A percentile compares a stretch with the other conserved stretches of the same genome.
These are phyloP conservation scores for Lepraria neglecta DNA, from an alignment of 495 filamentous ascomycete genomes.

Conservation along the genomic window DNA sequence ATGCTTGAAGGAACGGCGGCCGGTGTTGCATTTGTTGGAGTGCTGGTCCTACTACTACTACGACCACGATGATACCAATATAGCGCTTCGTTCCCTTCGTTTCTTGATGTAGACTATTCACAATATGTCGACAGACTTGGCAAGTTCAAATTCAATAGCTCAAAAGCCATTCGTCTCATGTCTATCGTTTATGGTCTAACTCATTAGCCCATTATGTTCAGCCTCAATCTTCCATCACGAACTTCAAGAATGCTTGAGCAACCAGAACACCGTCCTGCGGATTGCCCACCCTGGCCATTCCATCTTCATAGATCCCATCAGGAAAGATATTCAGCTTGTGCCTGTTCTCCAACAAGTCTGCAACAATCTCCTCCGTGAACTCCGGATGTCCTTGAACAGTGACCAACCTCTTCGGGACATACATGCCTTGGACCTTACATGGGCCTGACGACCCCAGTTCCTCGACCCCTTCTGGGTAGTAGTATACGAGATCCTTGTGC, in stretches of 20 bases:
- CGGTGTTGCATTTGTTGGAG: slow-evolving; percentile 52
- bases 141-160: not conserved
- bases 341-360: slow-evolving; percentile 57
- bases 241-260: slow-evolving; percentile 62
- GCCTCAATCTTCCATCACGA: slow-evolving; percentile 52
- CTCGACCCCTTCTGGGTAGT: slow-evolving; percentile 55
- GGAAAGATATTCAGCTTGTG: slow-evolving; percentile 58
- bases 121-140: no score
- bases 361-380: slow-evolving; percentile 68
- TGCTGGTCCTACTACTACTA: slow-evolving; percentile 15
- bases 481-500: slow-evolving; percentile 75
- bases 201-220: not conserved
- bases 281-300: slow-evolving; percentile 55
- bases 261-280: slow-evolving; percentile 72
- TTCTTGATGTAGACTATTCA: no score
- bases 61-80: not conserved
- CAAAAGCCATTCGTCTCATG: not conserved
- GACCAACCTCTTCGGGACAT: slow-evolving; percentile 57
- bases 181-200: not conserved
- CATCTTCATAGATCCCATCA: slow-evolving; percentile 57
- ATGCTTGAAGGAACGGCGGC: slow-evolving; percentile 66
- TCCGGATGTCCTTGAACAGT: slow-evolving; percentile 91
- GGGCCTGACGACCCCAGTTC: slow-evolving; percentile 57
- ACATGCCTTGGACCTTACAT: slow-evolving; percentile 79
- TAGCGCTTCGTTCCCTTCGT: no score